Evolutionary conservation across 495 filamentous ascomycete species (phyloP).

Genomic region (Neurospora sublineolata): DNA sequence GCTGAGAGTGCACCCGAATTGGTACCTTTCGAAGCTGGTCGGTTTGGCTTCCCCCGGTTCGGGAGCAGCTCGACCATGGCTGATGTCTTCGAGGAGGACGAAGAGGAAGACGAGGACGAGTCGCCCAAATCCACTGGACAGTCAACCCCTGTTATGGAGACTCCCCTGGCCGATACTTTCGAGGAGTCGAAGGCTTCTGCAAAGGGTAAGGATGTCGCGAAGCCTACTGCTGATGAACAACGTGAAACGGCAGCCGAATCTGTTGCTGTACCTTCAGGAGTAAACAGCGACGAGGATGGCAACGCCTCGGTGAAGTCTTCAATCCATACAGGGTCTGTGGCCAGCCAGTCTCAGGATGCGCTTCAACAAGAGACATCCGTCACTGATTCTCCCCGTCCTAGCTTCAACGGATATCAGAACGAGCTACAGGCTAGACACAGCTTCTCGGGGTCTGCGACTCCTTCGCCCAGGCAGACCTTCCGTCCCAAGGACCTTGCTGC

Average conservation of each 20-base stretch:
- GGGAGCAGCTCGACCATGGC: conserved; percentile 60
- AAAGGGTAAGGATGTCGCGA: conserved; percentile 3
- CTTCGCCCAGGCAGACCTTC: conserved; percentile 43
- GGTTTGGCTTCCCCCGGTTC: conserved; percentile 46
- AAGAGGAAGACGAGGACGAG: conserved; percentile 52
- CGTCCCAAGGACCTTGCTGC: conserved; percentile 45
- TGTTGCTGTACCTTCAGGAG: background rate
- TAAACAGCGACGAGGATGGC: background rate
- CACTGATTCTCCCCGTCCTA: conserved; percentile 14
- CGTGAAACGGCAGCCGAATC: background rate
- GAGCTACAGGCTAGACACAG: background rate
- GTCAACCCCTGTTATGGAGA: conserved; percentile 17
- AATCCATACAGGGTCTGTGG: background rate
- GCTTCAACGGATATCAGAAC: background rate
- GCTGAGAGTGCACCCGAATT: conserved; percentile 88
- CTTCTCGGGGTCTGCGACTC: conserved; percentile 40
- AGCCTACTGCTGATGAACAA: background rate
- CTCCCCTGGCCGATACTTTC: conserved; percentile 7
- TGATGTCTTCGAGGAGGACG: conserved; percentile 94
- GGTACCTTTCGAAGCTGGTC: conserved; percentile 62
- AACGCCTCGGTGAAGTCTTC: background rate
- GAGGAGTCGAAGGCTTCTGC: conserved; percentile 11
- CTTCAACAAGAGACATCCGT: background rate
- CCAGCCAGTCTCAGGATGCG: background rate
- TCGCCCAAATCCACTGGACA: conserved; percentile 13